Evolutionary conservation across 2,329 filamentous ascomycete species (phyloP), one percentile per base, ranked within the genome.

Genomic region (Elsinoe perseae): DNA sequence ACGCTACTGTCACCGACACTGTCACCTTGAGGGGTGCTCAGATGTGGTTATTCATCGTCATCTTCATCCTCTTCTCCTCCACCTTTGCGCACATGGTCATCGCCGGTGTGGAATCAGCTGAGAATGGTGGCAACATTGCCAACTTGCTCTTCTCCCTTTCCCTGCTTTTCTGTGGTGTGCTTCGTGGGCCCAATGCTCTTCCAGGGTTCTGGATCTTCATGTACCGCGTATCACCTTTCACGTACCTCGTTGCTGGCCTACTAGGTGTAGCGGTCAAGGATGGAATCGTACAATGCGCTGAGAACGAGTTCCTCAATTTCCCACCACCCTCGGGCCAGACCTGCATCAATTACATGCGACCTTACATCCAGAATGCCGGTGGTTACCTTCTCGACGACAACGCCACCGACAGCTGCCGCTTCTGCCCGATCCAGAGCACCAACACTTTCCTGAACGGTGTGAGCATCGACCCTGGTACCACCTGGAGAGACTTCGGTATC

Each of bases 61-160:
- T 79, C 60, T 95, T 95, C 78, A 77, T 92, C 61, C 71, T 95
- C 42, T 92, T 91, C 72, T 84, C 86, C 0, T 87, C 82, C 9
- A 93, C 89, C 3, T 95, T 95, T 67, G 84, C 87, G 7, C 81
- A 86, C 59, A 82, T 92, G 73, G 75, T 89, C 62, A 89, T 93
- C 62, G 83, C 87, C 1, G 85, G 83, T 14, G 80, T 91, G 58
- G 84, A 88, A 56, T 81, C 81, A 25, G 86, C 87, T 16, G 87
- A 91, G 70, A 84, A 80, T 0, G 87, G 83, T 57, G 86, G 83
- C 54, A 89, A 89, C 69, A 75, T 93, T 59, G 86, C 86, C 64
- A 87, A 89, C 60, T 68, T 92, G 58, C 72, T 86, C 63, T 91
- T 92, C 73, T 83, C 80, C 32, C 75, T 92, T 56, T 83, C 79